Evolutionary conservation across 257 asterid species (phyloP).

Genomic region (Solanum virginianum): DNA sequence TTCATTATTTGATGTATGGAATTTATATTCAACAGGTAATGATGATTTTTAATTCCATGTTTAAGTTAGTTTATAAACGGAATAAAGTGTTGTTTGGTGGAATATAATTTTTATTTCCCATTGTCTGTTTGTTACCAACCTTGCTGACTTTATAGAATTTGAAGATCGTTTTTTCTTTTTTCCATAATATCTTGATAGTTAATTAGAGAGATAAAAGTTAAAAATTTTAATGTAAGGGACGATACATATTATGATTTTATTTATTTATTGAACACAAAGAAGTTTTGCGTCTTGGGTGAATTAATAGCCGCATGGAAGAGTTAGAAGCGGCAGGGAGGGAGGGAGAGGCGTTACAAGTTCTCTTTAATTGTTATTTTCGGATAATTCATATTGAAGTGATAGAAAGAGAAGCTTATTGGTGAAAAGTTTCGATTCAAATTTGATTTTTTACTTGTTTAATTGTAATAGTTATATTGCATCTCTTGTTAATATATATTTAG

Average conservation of each 20-base stretch:
- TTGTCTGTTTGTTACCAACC: not conserved
- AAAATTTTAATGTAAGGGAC: too few relatives aligned
- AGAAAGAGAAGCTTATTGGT: too few relatives aligned
- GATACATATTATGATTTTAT: too few relatives aligned
- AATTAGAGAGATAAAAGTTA: too few relatives aligned
- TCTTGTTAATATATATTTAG: not conserved
- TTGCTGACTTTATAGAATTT: not conserved
- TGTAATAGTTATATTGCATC: not conserved
- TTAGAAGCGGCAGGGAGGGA: too few relatives aligned
- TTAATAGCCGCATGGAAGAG: too few relatives aligned
- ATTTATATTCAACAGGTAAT: not conserved
- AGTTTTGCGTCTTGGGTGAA: too few relatives aligned
- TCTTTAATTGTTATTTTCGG: too few relatives aligned
- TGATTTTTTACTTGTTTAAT: not conserved
- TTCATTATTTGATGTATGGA: not conserved
- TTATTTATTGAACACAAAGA: too few relatives aligned
- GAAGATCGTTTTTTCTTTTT: not conserved
- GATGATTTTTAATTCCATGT: not conserved
- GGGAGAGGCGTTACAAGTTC: too few relatives aligned
- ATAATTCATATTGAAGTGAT: too few relatives aligned
- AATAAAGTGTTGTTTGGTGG: not conserved
- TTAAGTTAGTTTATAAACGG: not conserved
- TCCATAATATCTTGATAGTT: not conserved
- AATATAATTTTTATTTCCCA: not conserved
- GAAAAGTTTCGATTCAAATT: too few relatives aligned